Evolutionary conservation across 306 rosid genomes (phyloP), one percentile per base, ranked within the genome.

Genomic region (Trifolium subterraneum): DNA sequence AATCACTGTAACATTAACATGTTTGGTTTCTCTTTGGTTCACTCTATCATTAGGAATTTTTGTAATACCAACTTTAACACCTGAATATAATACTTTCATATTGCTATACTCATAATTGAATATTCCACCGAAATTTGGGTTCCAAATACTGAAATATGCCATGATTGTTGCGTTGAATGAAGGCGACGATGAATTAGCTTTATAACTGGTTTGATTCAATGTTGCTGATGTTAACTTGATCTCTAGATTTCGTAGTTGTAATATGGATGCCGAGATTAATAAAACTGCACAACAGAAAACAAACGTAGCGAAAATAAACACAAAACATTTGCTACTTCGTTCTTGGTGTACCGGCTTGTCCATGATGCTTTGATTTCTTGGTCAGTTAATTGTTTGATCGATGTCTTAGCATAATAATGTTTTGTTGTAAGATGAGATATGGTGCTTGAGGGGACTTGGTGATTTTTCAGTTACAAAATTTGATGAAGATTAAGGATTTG

Each of bases 241-340:
- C 12, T 39, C 6, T 0, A 93, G 98, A 2, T 35, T 69, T 65
- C 23, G 84, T 6, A 78, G 38, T 0, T 89, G 92, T 14, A 89
- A 50, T 1, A 89, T 7, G 13, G 82, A 71, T 6, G 92, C 85
- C 9, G 85, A 81, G 51, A 84, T 50, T 16, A 93, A 38, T 1
- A 88, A 0, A 69, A 79, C 6, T 15, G 85, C 71, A 63, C 76
- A 23, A 7, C 41, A 78, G 29, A 84, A 0, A 35, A 91, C 96
- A 39, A 91, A 67, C 1, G 16, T 16, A 1, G 89, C 38, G 13
- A 93, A 86, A 29, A 84, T 0, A 66, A 69, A 85, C 5, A 93
- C 82, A 66, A 91, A 89, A 61, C 93, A 84, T 76, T 85, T 91
- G 83, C 76, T 82, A 79, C 71, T 85, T 33, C 87, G 47, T 47